Evolutionary conservation across 495 filamentous ascomycete genomes (phyloP).

Genomic region (Penicillium angulare): DNA sequence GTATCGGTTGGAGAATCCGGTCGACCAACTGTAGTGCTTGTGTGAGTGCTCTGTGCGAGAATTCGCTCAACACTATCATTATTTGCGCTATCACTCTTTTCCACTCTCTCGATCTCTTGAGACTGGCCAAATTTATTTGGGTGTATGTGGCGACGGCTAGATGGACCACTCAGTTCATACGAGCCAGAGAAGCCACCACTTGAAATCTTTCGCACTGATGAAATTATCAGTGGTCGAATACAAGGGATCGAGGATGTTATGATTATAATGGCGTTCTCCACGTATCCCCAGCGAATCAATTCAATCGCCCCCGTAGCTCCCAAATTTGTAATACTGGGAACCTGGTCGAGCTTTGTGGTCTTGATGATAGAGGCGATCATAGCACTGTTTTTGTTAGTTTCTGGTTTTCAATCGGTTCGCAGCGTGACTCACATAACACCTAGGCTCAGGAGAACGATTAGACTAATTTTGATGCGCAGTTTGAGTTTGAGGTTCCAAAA

Average conservation of each 20-base stretch:
- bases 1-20: constrained; percentile 13
- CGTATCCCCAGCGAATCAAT: constrained; percentile 35
- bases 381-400: constrained; percentile 23
- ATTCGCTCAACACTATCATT: constrained; percentile 33
- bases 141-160: constrained; percentile 22
- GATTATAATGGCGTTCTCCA: constrained; percentile 35
- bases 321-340: constrained; percentile 34
- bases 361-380: constrained; percentile 46
- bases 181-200: constrained; percentile 24
- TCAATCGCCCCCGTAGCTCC: constrained; percentile 26
- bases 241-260: constrained; percentile 37
- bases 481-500: constrained; percentile 46
- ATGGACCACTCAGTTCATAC: constrained; percentile 36
- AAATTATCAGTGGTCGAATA: constrained; percentile 35
- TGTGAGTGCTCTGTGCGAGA: constrained; percentile 16
- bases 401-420: background rate
- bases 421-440: constrained; percentile 34
- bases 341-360: constrained; percentile 35
- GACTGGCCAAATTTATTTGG: constrained; percentile 18
- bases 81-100: constrained; percentile 19
- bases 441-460: constrained; percentile 40
- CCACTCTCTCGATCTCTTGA: constrained; percentile 7
- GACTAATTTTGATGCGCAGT: constrained; percentile 35
- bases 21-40: constrained; percentile 12
- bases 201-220: constrained; percentile 39